Conservation (phyloP, 495 filamentous ascomycete species). For the Clohesyomyces aquaticus region DNA sequence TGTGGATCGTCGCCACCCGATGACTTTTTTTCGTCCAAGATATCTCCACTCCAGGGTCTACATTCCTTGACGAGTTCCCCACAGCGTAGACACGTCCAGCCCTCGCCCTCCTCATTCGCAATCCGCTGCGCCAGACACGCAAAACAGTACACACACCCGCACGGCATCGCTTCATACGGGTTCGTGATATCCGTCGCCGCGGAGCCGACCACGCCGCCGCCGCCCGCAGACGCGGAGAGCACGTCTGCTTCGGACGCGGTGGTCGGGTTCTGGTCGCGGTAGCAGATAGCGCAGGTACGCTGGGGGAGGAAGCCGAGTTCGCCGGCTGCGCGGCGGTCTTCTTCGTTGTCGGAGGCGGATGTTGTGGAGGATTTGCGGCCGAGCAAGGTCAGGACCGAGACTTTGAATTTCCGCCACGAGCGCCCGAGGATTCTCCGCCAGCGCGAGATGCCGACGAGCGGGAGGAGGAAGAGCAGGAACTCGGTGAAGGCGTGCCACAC, state of each 20-base stretch:
- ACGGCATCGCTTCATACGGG: conserved; percentile 89
- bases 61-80: conserved; percentile 85
- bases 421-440: conserved; percentile 90
- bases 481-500: conserved; percentile 99
- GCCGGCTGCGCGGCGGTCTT: conserved; percentile 58
- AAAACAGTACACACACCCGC: conserved; percentile 93
- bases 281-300: conserved; percentile 96
- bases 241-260: conserved; percentile 63
- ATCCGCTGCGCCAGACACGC: conserved; percentile 91
- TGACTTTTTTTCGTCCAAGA: conserved; percentile 51
- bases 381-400: conserved; percentile 56
- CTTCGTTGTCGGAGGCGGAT: conserved; percentile 52
- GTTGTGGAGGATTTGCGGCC: conserved; percentile 46
- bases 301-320: conserved; percentile 87
- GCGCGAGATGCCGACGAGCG: conserved; percentile 86
- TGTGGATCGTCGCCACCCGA: not conserved
- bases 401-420: conserved; percentile 76
- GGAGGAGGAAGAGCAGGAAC: conserved; percentile 93
- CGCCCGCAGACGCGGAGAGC: conserved; percentile 57
- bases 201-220: conserved; percentile 79
- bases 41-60: conserved; percentile 89
- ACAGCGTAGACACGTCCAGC: conserved; percentile 93
- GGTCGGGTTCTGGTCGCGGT: conserved; percentile 81
- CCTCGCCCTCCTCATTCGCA: conserved; percentile 92
- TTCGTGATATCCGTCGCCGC: conserved; percentile 95